These are phyloP conservation scores for Fragaria vesca DNA, from an alignment of 306 rosid species.

Conservation along the genomic window DNA sequence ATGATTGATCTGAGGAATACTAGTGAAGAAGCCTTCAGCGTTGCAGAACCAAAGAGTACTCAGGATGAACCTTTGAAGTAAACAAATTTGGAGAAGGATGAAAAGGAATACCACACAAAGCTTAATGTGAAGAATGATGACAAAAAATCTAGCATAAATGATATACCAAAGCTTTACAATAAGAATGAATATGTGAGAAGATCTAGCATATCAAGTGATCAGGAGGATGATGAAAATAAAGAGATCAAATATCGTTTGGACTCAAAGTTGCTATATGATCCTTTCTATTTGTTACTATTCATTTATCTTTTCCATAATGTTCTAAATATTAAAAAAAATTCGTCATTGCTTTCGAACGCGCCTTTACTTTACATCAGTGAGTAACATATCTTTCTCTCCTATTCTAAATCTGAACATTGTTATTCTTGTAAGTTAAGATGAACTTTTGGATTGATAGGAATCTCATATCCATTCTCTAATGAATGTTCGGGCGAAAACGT, in stretches of 20 bases:
- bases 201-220: conserved; percentile 50
- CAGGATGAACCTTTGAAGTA: conserved; percentile 48
- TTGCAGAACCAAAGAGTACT: conserved; percentile 72
- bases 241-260: conserved; percentile 97
- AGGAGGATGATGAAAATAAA: conserved; percentile 89
- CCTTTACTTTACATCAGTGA: conserved; percentile 93
- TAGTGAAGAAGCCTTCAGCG: conserved; percentile 91
- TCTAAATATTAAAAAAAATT: conserved; percentile 9
- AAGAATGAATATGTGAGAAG: conserved; percentile 69
- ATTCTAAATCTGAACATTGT: neutral
- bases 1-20: conserved; percentile 93
- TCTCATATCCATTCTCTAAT: no score
- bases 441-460: no score
- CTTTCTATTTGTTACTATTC: conserved; percentile 8
- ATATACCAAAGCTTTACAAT: conserved; percentile 33
- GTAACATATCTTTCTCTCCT: conserved; percentile 26
- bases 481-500: no score
- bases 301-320: neutral
- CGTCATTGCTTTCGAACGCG: conserved; percentile 66
- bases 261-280: conserved; percentile 59
- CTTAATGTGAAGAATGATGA: conserved; percentile 57
- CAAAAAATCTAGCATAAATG: conserved; percentile 42
- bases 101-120: conserved; percentile 51
- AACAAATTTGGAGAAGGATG: conserved; percentile 51
- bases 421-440: no score